Evolutionary conservation across 225 moss, liverwort and hornwort genomes (phyloP).

Genomic region (Physcomitrellopsis africana): DNA sequence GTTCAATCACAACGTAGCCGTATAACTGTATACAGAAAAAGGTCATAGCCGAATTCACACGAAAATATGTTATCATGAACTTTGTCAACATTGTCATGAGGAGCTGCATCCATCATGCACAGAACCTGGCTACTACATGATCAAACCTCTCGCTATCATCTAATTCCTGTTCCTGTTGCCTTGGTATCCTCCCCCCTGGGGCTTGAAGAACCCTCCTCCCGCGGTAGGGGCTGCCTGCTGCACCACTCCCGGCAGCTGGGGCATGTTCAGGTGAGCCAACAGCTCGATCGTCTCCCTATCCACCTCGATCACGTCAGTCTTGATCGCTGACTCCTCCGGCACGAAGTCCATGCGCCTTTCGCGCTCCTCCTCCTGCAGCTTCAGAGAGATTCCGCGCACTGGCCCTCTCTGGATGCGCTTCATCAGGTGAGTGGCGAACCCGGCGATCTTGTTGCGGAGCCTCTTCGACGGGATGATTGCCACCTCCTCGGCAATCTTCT

Average conservation of each 20-base stretch:
- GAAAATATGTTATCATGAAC: no score
- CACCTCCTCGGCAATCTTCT: no score
- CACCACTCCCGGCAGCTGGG: slow-evolving; percentile 60
- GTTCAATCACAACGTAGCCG: no score
- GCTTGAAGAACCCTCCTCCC: slow-evolving; percentile 53
- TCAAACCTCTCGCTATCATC: background rate
- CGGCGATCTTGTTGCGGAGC: no score
- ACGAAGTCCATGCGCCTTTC: slow-evolving; percentile 69
- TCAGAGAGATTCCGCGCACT: slow-evolving; percentile 21
- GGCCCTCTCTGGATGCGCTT: no score
- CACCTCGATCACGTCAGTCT: slow-evolving; percentile 71
- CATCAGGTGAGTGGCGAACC: no score
- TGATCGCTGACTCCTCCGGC: slow-evolving; percentile 66
- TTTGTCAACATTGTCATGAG: no score
- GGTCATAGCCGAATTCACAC: no score
- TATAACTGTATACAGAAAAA: no score
- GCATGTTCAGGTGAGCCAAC: slow-evolving; percentile 58
- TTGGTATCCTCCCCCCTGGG: slow-evolving; percentile 49
- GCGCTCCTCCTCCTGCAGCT: slow-evolving; percentile 66
- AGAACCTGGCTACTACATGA: no score
- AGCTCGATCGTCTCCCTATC: slow-evolving; percentile 67
- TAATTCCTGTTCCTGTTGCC: slow-evolving; percentile 53
- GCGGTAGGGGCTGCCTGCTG: slow-evolving; percentile 42
- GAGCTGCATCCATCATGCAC: no score
- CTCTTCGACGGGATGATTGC: no score